Percentiles rank a stretch among this genome's conserved stretches.
phyloP scores from a whole-genome alignment of 73 alveolate genomes.

The Durusdinium trenchii region DNA sequence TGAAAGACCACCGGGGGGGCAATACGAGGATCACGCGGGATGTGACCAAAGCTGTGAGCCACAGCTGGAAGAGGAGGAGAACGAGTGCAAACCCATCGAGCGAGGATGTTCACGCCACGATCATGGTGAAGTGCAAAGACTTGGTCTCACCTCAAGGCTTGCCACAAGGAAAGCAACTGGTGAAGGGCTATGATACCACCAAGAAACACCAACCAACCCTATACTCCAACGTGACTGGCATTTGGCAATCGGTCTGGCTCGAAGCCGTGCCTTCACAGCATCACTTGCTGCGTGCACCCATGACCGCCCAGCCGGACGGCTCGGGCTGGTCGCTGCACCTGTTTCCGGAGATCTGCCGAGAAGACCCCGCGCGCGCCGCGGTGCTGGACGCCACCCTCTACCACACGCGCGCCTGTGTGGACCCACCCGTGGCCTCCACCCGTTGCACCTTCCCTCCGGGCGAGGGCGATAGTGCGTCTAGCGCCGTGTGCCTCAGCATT shows the following conservation, averaged over 20 bases:
- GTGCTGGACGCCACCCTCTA: not conserved
- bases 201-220: not conserved
- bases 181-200: not conserved
- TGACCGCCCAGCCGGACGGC: too few relatives aligned
- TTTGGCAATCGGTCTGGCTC: slow-evolving; percentile 12
- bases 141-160: not conserved
- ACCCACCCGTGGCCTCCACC: not conserved
- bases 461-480: too few relatives aligned
- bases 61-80: not conserved
- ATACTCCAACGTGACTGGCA: slow-evolving; percentile 14
- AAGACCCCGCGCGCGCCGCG: too few relatives aligned
- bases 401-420: not conserved
- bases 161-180: not conserved
- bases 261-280: not conserved
- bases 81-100: not conserved
- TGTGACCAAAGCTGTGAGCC: not conserved
- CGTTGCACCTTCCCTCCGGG: not conserved
- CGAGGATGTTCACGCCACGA: not conserved
- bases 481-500: not conserved
- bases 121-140: not conserved
- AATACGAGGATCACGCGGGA: not conserved
- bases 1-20: not conserved
- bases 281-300: not conserved
- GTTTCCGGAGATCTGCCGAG: too few relatives aligned
- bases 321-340: too few relatives aligned